A percentile compares a stretch with the other conserved stretches of the same genome.
phyloP scores from a whole-genome alignment of 1,284 basidiomycete species.

The Ustilago tritici region DNA sequence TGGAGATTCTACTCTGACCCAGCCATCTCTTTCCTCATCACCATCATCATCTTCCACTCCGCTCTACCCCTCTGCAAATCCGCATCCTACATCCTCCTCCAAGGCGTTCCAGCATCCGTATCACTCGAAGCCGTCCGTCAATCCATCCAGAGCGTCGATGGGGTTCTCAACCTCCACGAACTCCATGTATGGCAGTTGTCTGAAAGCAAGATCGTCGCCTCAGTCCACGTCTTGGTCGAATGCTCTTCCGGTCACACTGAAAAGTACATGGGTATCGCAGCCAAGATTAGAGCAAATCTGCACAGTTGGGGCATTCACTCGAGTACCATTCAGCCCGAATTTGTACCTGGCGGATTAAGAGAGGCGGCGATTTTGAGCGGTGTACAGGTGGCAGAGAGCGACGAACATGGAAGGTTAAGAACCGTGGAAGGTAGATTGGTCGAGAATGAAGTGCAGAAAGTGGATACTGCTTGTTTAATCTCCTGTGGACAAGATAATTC shows the following conservation, averaged over 20 bases:
- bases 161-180: slow-evolving; percentile 87
- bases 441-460: slow-evolving; percentile 56
- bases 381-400: slow-evolving; percentile 57
- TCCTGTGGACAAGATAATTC: slow-evolving; percentile 59
- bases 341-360: slow-evolving; percentile 62
- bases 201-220: slow-evolving; percentile 90
- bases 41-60: slow-evolving; percentile 94
- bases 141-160: slow-evolving; percentile 83
- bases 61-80: slow-evolving; percentile 93
- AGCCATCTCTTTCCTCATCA: slow-evolving; percentile 91
- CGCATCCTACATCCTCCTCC: slow-evolving; percentile 94
- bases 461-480: slow-evolving; percentile 63
- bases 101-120: slow-evolving; percentile 90
- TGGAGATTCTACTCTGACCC: slow-evolving; percentile 88
- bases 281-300: slow-evolving; percentile 82
- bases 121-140: slow-evolving; percentile 86
- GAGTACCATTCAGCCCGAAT: slow-evolving; percentile 69
- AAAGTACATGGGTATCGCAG: slow-evolving; percentile 87
- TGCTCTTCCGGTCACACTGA: slow-evolving; percentile 73
- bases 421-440: slow-evolving; percentile 62
- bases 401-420: slow-evolving; percentile 54
- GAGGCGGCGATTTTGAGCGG: slow-evolving; percentile 64
- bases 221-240: slow-evolving; percentile 91
- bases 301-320: slow-evolving; percentile 94
- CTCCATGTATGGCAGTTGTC: slow-evolving; percentile 96